Evolutionary conservation across 2,329 filamentous ascomycete genomes (phyloP), one percentile per base, ranked within the genome.

Genomic region (Beauveria bassiana): DNA sequence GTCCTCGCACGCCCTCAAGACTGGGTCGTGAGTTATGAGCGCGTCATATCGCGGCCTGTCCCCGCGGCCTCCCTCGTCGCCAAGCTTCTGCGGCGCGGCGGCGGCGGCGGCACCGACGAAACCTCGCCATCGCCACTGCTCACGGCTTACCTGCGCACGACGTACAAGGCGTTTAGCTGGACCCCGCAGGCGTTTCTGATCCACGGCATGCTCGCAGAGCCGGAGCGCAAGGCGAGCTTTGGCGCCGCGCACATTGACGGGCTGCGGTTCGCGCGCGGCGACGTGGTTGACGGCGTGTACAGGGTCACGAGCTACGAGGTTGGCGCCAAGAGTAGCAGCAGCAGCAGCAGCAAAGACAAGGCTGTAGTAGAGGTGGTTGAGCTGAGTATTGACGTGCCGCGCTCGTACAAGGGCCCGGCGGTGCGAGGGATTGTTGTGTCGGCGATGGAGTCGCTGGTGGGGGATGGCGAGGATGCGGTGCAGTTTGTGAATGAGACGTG

Each of bases 401-500:
- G 61, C 38, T 52, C 47, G 22, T 65, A 65, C 47, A 59, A 20
- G 26, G 65, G 65, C 1, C 63, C 63, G 31, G 31, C 63, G 14
- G 52, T 66, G 14, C 52, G 60, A 1, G 65, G 62, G 10, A 49
- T 65, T 22, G 62, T 66, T n/a, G 38, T 65, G 49, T 59, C 53
- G 26, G 61, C 62, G 10, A 34, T 59, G 16, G 55, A 62, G 34
- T 12, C 34, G 34, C 34, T 38, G 34, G 34, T 16, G 12, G 34
- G 34, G 46, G 58, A 61, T 10, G 56, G 10, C 2, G 45, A 50
- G 4, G 6, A 67, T 71, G 59, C 54, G 14, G 63, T 70, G 28
- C 65, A 71, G 8, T 72, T 75, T 54, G 66, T 73, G 51, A 75
- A 74, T 61, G 73, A 75, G 68, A 74, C 74, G n/a, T 75, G 73